Base-by-base conservation (phyloP, 768 basidiomycete species). In the Hygrocybe coccinea region DNA sequence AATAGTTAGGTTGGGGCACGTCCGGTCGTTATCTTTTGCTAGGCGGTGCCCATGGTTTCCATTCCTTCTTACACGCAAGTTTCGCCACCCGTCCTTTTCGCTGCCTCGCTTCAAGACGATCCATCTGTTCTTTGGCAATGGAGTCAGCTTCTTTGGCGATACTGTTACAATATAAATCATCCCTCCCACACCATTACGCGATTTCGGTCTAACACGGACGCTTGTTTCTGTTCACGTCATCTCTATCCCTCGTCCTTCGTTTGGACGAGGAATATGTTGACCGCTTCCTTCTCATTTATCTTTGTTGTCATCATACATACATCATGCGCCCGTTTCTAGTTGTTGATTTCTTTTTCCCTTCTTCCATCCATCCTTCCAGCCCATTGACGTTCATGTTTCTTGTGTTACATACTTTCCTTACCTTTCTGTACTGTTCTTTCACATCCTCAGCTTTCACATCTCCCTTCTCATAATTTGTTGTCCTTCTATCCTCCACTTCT, bases 401-500 rank as follows among this genome's bases (percentile, higher is more conserved):
- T 50, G 15, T 36, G 24, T 33, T 38, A 50, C 55, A 50, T 33
- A 56, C 55, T 25, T 57, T 43, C 54, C 12, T 48, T 46, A 12
- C 43, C 52, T 56, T 54, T 49, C 63, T 44, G 56, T 59, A 39
- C 51, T 52, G 14, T 37, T 24, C 33, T 43, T 41, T 37, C 25
- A 38, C 24, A n/a, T 48, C 56, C 57, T 47, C 52, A 8, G 29
- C 53, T 59, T 41, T 29, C 51, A 43, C 59, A 36, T 25, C 38
- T 52, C 52, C 52, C 19, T 9, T 15, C 49, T 33, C 33, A 43
- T 24, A 62, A 65, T 79, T 79, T 78, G 79, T 84, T 78, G 75
- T 86, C 86, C 85, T 87, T 83, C 68, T 72, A 70, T 80, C 79
- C 76, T 64, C 83, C 83, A 83, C 80, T 76, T 80, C 72, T 65